phyloP scores from a whole-genome alignment of 768 basidiomycete genomes.

The Amanita subjunquillea region DNA sequence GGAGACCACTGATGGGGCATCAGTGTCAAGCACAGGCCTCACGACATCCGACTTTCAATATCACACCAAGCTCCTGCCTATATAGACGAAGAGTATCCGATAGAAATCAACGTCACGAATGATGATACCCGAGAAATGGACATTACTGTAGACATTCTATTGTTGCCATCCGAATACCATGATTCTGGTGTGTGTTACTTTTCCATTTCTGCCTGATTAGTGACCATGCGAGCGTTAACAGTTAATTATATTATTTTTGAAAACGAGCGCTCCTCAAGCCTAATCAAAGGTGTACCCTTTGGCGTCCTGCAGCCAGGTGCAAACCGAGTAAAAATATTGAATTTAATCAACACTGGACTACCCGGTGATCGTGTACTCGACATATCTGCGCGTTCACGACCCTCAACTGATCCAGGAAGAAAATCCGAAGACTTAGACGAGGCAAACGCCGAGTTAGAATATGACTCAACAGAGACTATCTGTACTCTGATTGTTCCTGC shows the following conservation, averaged over 20 bases:
- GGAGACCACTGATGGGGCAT: constrained; percentile 3
- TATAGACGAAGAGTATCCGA: constrained; percentile 72
- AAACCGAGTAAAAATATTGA: constrained; percentile 49
- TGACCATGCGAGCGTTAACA: constrained; percentile 14
- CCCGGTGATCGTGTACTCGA: constrained; percentile 70
- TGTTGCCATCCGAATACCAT: constrained; percentile 75
- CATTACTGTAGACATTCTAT: constrained; percentile 58
- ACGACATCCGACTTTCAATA: constrained; percentile 44
- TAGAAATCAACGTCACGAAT: constrained; percentile 62
- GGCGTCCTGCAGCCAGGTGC: constrained; percentile 54
- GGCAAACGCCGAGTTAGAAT: constrained; percentile 14
- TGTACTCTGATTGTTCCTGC: constrained; percentile 60
- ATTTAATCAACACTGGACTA: constrained; percentile 49
- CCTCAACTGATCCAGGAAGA: constrained; percentile 12
- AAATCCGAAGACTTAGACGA: constrained; percentile 11
- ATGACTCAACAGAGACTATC: constrained; percentile 41
- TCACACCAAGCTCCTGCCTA: constrained; percentile 61
- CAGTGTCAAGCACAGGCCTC: constrained; percentile 57
- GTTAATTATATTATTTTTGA: constrained; percentile 55
- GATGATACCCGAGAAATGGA: constrained; percentile 61
- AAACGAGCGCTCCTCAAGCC: constrained; percentile 51
- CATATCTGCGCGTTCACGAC: constrained; percentile 63
- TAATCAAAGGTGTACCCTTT: constrained; percentile 66
- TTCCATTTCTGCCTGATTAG: background rate
- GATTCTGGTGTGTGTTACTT: constrained; percentile 47